These are phyloP conservation scores for Hericium coralloides DNA, from an alignment of 768 basidiomycete species.

Conservation along the genomic window DNA sequence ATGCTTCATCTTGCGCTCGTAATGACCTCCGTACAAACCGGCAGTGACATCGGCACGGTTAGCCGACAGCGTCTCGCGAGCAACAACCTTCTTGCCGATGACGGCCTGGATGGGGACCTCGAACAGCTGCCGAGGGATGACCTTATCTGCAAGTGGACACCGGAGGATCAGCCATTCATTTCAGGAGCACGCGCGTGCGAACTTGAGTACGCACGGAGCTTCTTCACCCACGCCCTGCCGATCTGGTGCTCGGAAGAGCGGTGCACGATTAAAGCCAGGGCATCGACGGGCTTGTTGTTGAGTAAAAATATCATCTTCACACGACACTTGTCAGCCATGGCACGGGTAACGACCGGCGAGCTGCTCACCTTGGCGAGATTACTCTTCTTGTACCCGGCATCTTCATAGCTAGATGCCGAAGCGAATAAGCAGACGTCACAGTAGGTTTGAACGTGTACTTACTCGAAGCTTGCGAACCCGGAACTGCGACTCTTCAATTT, in stretches of 20 bases:
- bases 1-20: conserved; percentile 88
- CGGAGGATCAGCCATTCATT: background rate
- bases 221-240: conserved; percentile 82
- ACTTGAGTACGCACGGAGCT: conserved; percentile 62
- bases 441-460: conserved; percentile 19
- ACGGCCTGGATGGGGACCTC: conserved; percentile 95
- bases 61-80: conserved; percentile 82
- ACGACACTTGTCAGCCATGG: conserved; percentile 27
- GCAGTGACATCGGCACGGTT: conserved; percentile 89
- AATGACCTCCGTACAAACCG: conserved; percentile 89
- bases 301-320: conserved; percentile 71
- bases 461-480: conserved; percentile 91
- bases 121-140: conserved; percentile 87
- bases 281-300: conserved; percentile 86
- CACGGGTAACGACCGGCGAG: conserved; percentile 1
- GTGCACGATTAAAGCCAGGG: conserved; percentile 87
- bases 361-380: conserved; percentile 52
- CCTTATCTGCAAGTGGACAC: conserved; percentile 49
- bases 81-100: conserved; percentile 78
- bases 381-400: conserved; percentile 78
- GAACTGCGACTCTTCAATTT: conserved; percentile 88
- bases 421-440: background rate
- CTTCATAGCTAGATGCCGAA: conserved; percentile 65
- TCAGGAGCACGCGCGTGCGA: background rate
- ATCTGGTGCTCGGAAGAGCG: conserved; percentile 65